These are phyloP conservation scores for Cercospora sp. DNA, from an alignment of 2,329 filamentous ascomycete genomes.

Conservation along the genomic window DNA sequence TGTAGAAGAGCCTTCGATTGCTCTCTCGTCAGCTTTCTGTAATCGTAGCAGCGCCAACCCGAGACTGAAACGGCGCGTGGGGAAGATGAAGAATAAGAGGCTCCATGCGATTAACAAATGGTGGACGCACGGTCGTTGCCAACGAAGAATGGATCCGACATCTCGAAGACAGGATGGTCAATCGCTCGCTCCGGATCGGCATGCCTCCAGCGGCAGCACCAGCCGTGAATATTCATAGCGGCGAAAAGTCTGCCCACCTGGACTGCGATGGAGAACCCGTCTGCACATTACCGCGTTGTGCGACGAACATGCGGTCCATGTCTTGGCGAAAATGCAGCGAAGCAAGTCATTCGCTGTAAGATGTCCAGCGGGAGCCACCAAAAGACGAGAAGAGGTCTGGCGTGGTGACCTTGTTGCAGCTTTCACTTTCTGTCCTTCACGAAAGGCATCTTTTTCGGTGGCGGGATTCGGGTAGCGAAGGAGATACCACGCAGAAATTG, in stretches of 20 bases:
- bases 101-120: background rate
- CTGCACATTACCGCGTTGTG: background rate
- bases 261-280: background rate
- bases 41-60: background rate
- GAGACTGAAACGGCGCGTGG: background rate
- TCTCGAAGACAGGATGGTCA: no score
- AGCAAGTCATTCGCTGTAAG: background rate
- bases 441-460: background rate
- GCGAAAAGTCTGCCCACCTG: background rate
- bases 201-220: background rate
- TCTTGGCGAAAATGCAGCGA: background rate
- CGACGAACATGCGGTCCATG: background rate
- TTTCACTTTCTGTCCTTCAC: background rate
- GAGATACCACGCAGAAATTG: background rate
- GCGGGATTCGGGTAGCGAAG: background rate
- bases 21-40: background rate
- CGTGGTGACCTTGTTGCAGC: background rate
- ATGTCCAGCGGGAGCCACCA: background rate
- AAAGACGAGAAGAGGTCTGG: background rate
- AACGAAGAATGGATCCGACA: background rate
- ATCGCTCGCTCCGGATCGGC: background rate
- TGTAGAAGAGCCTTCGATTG: conserved; percentile 54
- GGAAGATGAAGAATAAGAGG: background rate
- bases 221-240: background rate
- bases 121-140: background rate